Conservation (phyloP, 208 protist genomes). For the Naegleria fowleri region DNA sequence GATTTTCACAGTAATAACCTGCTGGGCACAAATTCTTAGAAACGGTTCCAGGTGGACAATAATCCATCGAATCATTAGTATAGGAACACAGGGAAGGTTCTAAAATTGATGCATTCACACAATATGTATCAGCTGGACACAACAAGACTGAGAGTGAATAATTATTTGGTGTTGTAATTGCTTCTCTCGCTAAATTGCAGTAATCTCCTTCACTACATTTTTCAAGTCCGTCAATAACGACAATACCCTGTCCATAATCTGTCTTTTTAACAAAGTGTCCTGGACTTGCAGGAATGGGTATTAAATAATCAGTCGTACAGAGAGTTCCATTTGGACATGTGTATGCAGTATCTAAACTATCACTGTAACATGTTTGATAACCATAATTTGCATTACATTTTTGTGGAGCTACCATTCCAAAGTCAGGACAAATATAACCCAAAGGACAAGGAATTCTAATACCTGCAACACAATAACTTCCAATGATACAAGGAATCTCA, state of each 20-base stretch:
- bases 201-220: background rate
- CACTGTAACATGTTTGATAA: background rate
- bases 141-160: background rate
- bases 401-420: background rate
- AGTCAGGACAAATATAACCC: background rate
- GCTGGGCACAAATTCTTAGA: background rate
- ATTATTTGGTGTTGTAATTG: too few relatives aligned
- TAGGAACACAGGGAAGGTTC: background rate
- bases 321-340: background rate
- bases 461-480: background rate
- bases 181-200: background rate
- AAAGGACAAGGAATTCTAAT: background rate
- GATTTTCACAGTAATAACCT: conserved; percentile 20
- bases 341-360: background rate
- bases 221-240: background rate
- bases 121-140: background rate
- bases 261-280: background rate
- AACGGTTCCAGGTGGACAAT: background rate
- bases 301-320: background rate
- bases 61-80: background rate
- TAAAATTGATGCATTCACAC: background rate
- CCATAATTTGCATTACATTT: background rate
- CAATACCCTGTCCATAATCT: background rate
- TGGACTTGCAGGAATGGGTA: background rate
- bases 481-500: background rate